Conservation (phyloP, 2,329 filamentous ascomycete genomes). For the Achaetomium macrosporum region DNA sequence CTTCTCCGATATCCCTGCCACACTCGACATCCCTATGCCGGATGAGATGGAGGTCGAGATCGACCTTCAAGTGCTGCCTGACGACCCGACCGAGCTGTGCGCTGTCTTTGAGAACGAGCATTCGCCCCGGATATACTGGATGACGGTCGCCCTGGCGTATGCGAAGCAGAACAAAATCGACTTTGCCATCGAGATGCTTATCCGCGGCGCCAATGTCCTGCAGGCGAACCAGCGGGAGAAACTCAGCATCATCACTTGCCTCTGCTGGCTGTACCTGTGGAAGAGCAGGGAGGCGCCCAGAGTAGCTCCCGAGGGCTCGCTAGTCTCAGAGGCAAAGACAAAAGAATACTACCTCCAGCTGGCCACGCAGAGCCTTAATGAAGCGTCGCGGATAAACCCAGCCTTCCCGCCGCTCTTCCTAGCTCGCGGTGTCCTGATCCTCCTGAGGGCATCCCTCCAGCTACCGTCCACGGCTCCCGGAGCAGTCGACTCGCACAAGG, state of each 20-base stretch:
- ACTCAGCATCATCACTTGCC: slow-evolving; percentile 73
- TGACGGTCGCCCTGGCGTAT: slow-evolving; percentile 94
- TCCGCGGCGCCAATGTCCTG: slow-evolving; percentile 66
- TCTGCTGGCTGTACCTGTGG: slow-evolving; percentile 88
- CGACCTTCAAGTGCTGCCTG: slow-evolving; percentile 81
- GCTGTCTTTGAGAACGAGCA: slow-evolving; percentile 91
- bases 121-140: slow-evolving; percentile 89
- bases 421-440: slow-evolving; percentile 80
- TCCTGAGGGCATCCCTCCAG: slow-evolving; percentile 81
- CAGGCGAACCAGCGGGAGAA: slow-evolving; percentile 72
- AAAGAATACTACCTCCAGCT: slow-evolving; percentile 90
- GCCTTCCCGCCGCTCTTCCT: slow-evolving; percentile 87
- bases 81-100: slow-evolving; percentile 92
- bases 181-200: slow-evolving; percentile 68
- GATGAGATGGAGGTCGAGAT: slow-evolving; percentile 81
- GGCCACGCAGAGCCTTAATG: slow-evolving; percentile 88
- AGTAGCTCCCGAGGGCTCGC: slow-evolving; percentile 54
- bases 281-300: slow-evolving; percentile 76
- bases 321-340: slow-evolving; percentile 69
- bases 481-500: slow-evolving; percentile 63
- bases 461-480: slow-evolving; percentile 60
- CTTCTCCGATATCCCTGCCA: slow-evolving; percentile 59
- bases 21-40: slow-evolving; percentile 62
- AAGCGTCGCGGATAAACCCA: slow-evolving; percentile 90
- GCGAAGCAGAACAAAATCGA: slow-evolving; percentile 93